phyloP scores from a whole-genome alignment of 345 rosid species.

The Erucastrum elatum region DNA sequence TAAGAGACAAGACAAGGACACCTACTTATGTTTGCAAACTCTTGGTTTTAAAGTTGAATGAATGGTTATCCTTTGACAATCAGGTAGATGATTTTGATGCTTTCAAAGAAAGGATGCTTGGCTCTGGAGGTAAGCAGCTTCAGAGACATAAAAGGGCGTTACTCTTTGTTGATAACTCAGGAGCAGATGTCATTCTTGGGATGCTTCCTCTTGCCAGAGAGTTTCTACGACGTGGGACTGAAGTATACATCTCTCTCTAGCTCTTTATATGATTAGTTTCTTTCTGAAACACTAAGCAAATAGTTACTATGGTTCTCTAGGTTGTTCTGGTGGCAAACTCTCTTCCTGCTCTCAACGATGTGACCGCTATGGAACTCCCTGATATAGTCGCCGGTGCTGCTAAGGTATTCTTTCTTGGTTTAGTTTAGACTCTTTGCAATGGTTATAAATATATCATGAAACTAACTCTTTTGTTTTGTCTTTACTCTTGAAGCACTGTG shows the following conservation, averaged over 20 bases:
- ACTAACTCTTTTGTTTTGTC: conserved; percentile 6
- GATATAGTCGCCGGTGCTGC: conserved; percentile 97
- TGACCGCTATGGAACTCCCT: conserved; percentile 98
- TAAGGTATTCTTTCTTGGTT: conserved; percentile 52
- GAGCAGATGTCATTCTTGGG: conserved; percentile 90
- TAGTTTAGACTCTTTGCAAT: neutral
- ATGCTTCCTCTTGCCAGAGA: conserved; percentile 99
- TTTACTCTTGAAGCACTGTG: conserved; percentile 68
- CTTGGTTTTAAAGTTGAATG: neutral
- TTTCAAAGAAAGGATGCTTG: conserved; percentile 87
- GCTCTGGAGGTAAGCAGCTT: conserved; percentile 63
- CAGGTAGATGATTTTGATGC: conserved; percentile 96
- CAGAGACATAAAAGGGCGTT: conserved; percentile 82
- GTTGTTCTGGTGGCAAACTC: conserved; percentile 98
- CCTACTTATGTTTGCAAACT: neutral
- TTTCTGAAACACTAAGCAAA: neutral
- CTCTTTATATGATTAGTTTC: neutral
- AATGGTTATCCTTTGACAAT: neutral
- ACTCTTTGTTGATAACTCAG: conserved; percentile 97
- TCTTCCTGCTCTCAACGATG: conserved; percentile 93
- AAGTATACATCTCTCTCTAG: conserved; percentile 47
- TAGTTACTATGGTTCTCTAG: conserved; percentile 45
- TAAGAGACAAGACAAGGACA: conserved; percentile 42
- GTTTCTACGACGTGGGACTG: conserved; percentile 94
- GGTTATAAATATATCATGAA: neutral